These are phyloP conservation scores for Stylonectria norvegica DNA, from an alignment of 2,329 filamentous ascomycete species.

Conservation along the genomic window DNA sequence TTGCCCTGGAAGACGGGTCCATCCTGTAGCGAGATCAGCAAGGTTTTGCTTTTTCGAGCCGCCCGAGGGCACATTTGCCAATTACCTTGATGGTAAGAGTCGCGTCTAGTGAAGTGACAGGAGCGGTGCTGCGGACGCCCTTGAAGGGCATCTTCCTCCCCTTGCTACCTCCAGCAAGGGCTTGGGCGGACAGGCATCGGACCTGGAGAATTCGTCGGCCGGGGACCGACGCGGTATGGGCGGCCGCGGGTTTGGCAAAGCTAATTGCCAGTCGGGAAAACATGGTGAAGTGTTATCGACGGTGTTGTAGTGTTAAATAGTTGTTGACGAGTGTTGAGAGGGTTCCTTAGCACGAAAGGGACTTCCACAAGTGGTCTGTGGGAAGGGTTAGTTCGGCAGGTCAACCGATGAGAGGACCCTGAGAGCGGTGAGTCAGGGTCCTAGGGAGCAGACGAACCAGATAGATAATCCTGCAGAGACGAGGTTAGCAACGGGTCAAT, in stretches of 20 bases:
- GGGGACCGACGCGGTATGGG: constrained; percentile 40
- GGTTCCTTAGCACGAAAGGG: constrained; percentile 30
- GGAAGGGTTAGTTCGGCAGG: constrained; percentile 17
- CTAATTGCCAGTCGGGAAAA: constrained; percentile 54
- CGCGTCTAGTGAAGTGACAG: constrained; percentile 58
- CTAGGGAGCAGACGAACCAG: constrained; percentile 51
- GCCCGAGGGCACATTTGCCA: not conserved
- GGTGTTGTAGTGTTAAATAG: constrained; percentile 8
- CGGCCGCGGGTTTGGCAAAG: constrained; percentile 52
- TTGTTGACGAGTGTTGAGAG: constrained; percentile 14
- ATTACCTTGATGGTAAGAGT: constrained; percentile 88
- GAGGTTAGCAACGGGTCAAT: constrained; percentile 40
- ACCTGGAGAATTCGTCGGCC: constrained; percentile 39
- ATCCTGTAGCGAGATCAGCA: constrained; percentile 53
- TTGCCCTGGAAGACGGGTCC: constrained; percentile 95
- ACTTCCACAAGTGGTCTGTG: constrained; percentile 43
- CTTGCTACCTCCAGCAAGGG: constrained; percentile 62
- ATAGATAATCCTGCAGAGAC: constrained; percentile 65
- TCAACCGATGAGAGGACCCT: constrained; percentile 9
- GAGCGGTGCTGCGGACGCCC: constrained; percentile 57
- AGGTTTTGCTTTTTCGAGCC: not conserved
- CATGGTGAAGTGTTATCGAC: constrained; percentile 41
- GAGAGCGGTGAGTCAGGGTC: constrained; percentile 42
- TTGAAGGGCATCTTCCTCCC: constrained; percentile 63
- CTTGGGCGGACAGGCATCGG: constrained; percentile 35